Conservation (phyloP, 495 filamentous ascomycete species). For the Annulohypoxylon stygium region DNA sequence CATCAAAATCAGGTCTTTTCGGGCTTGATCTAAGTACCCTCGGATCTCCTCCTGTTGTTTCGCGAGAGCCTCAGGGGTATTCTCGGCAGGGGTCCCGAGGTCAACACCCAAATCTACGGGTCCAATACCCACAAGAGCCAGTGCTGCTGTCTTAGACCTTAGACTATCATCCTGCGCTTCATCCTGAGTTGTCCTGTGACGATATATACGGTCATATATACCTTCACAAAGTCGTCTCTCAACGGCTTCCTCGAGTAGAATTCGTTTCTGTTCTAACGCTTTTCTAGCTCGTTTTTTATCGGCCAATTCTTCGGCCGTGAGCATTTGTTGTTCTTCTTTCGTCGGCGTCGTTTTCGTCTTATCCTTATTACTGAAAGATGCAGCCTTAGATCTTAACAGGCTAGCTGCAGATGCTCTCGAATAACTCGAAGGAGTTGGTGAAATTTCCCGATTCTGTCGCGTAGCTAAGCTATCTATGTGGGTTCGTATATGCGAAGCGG, state of each 20-base stretch:
- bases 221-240: conserved; percentile 88
- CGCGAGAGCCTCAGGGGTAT: conserved; percentile 63
- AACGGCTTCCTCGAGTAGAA: conserved; percentile 89
- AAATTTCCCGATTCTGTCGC: conserved; percentile 74
- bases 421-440: conserved; percentile 65
- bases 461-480: conserved; percentile 87
- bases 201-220: conserved; percentile 88
- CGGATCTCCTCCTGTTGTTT: conserved; percentile 79
- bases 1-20: conserved; percentile 83
- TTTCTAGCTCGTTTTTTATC: conserved; percentile 82
- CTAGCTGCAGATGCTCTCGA: conserved; percentile 66
- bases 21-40: conserved; percentile 76
- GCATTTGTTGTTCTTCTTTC: conserved; percentile 82
- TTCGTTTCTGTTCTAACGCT: conserved; percentile 78
- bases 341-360: conserved; percentile 55
- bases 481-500: conserved; percentile 85
- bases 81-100: conserved; percentile 63
- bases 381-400: conserved; percentile 64
- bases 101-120: conserved; percentile 88
- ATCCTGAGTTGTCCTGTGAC: conserved; percentile 91
- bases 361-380: conserved; percentile 64
- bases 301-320: conserved; percentile 86
- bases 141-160: conserved; percentile 91
- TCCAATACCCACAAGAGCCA: conserved; percentile 90
- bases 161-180: conserved; percentile 96